Evolutionary conservation across 257 asterid species (phyloP).

Genomic region (Solanum bulbocastanum): DNA sequence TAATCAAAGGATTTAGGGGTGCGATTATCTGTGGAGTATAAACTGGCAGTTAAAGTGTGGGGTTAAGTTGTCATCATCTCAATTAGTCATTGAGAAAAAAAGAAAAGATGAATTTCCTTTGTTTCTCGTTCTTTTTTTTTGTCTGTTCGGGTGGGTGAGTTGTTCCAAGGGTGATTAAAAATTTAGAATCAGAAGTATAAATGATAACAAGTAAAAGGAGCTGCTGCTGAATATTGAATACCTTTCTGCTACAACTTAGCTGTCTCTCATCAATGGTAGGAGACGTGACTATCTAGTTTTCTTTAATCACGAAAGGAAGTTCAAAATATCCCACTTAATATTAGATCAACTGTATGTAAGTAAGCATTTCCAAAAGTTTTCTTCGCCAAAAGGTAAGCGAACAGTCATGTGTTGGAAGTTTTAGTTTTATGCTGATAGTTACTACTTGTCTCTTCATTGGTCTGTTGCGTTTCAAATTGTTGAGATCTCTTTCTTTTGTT

Average conservation of each 20-base stretch:
- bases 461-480: background rate
- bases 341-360: background rate
- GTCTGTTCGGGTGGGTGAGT: background rate
- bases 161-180: background rate
- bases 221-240: background rate
- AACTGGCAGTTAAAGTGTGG: background rate
- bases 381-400: background rate
- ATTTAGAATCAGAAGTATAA: background rate
- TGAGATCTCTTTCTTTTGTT: background rate
- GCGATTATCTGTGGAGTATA: background rate
- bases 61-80: background rate
- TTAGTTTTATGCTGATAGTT: background rate
- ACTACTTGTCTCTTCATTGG: background rate
- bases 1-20: background rate
- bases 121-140: background rate
- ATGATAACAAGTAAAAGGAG: background rate
- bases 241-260: background rate
- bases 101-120: background rate
- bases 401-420: background rate
- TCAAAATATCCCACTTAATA: background rate
- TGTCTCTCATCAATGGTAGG: background rate
- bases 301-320: background rate
- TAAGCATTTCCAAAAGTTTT: background rate
- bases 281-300: background rate
- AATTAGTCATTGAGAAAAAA: background rate